A percentile compares a stretch with the other conserved stretches of the same genome.
These are phyloP conservation scores for Mycena floridula DNA, from an alignment of 768 basidiomycete genomes.

Conservation along the genomic window DNA sequence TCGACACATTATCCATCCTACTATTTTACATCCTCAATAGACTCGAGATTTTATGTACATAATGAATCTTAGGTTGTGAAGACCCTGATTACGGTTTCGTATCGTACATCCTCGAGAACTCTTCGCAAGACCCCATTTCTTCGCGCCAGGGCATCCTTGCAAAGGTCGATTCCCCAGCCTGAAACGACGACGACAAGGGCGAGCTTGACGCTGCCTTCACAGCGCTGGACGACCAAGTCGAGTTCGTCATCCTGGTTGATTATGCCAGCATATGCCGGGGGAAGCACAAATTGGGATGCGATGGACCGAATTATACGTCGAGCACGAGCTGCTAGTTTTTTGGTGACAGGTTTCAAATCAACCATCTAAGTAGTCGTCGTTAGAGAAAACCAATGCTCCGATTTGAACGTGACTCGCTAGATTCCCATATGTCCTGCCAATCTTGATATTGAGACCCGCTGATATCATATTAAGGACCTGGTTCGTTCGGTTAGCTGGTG, in stretches of 20 bases:
- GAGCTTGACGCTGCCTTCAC: conserved; percentile 24
- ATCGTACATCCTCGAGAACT: conserved; percentile 15
- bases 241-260: conserved; percentile 18
- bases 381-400: neutral
- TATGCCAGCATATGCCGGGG: conserved; percentile 8
- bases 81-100: too few relatives aligned
- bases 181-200: conserved; percentile 22
- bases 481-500: too few relatives aligned
- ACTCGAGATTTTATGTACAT: too few relatives aligned
- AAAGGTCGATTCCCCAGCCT: conserved; percentile 7
- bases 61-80: too few relatives aligned
- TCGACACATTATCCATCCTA: too few relatives aligned
- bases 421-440: too few relatives aligned
- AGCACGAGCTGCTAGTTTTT: conserved; percentile 24
- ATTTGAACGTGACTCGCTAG: conserved; percentile 11
- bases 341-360: conserved; percentile 24
- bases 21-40: too few relatives aligned
- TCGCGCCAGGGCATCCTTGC: conserved; percentile 13
- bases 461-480: too few relatives aligned
- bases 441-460: too few relatives aligned
- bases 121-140: conserved; percentile 9
- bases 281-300: conserved; percentile 5
- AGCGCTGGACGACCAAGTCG: conserved; percentile 21
- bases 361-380: conserved; percentile 22
- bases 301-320: conserved; percentile 24